Evolutionary conservation across 371 early-diverging fungal species (phyloP), one percentile per base, ranked within the genome.

Genomic region (Rhizomucor miehei): DNA sequence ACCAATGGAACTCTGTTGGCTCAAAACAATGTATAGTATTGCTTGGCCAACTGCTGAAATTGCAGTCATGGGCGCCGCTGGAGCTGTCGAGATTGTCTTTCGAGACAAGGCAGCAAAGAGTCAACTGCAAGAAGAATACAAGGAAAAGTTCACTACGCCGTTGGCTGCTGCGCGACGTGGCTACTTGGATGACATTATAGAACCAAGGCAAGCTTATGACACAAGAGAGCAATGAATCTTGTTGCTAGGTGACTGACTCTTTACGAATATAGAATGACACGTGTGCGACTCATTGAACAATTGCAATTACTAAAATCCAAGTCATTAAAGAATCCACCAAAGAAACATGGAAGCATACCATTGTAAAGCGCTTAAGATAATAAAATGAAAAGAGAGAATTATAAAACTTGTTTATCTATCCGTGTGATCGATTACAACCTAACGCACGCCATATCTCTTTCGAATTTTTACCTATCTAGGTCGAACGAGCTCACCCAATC

Each of bases 51-150:
- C 93, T 19, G 95, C 90, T 23, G 98, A 98, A 67, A 94, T 98
- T 69, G 98, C 98, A 24, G 98, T 98, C 47, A 98, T 98, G 98
- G 98, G 98, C 36, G 92, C 94, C 44, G 86, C 93, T 74, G 98
- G 96, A 11, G 98, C 98, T 14, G 98, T 96, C 0, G 97, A 95
- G 71, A 93, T 98, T 65, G 92, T 98, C 56, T 97, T 94, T 85
- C 75, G 94, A 45, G 74, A 88, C 24, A 77, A 73, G 50, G 51
- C 67, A 21, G 88, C 90, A 60, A 87, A 89, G 55, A 79, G 79
- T 0, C 63, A 81, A 53, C 92, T 92, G 17, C 89, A 91, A 77
- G 75, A 85, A 39, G 96, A 96, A 69, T 95, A 97, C 61, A 85
- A 90, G 39, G 71, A 84, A 48, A 90, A 94, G 71, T 98, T 98